Percentiles rank a stretch among this genome's conserved stretches.
phyloP scores from a whole-genome alignment of 257 asterid genomes.

The Thymus mandschuricus region DNA sequence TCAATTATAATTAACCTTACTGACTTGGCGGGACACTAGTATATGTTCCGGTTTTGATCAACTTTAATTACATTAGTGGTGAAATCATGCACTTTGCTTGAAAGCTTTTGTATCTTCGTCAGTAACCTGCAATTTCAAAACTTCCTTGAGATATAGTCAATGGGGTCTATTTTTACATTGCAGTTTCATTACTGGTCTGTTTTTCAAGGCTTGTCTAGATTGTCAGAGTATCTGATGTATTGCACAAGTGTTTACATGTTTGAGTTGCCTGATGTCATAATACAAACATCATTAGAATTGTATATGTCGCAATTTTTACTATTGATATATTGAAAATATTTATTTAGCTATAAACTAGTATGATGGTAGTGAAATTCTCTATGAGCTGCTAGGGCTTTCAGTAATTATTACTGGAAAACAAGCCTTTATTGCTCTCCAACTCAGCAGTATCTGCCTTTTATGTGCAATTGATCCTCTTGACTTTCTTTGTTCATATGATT shows the following conservation, averaged over 20 bases:
- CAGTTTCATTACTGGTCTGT: neutral
- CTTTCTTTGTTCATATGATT: slow-evolving; percentile 12
- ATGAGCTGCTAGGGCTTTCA: slow-evolving; percentile 15
- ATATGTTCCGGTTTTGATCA: no score
- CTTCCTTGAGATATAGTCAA: neutral
- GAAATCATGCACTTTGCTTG: neutral
- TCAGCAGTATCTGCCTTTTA: slow-evolving; percentile 6
- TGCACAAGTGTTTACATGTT: neutral
- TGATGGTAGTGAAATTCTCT: slow-evolving; percentile 13
- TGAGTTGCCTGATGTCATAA: neutral
- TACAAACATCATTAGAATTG: neutral
- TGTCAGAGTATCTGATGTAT: neutral
- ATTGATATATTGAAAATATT: slow-evolving; percentile 15
- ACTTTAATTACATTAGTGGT: slow-evolving; percentile 10
- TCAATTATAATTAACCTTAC: neutral
- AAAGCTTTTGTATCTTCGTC: neutral
- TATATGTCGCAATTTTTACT: slow-evolving; percentile 12
- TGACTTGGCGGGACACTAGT: no score
- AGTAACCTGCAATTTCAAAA: slow-evolving; percentile 2
- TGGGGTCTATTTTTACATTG: neutral
- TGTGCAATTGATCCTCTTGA: neutral
- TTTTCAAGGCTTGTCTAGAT: neutral
- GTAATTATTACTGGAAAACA: slow-evolving; percentile 4
- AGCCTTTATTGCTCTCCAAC: neutral
- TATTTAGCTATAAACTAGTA: neutral